These are phyloP conservation scores for Gleditsia sinensis DNA, from an alignment of 306 rosid species.

Conservation along the genomic window DNA sequence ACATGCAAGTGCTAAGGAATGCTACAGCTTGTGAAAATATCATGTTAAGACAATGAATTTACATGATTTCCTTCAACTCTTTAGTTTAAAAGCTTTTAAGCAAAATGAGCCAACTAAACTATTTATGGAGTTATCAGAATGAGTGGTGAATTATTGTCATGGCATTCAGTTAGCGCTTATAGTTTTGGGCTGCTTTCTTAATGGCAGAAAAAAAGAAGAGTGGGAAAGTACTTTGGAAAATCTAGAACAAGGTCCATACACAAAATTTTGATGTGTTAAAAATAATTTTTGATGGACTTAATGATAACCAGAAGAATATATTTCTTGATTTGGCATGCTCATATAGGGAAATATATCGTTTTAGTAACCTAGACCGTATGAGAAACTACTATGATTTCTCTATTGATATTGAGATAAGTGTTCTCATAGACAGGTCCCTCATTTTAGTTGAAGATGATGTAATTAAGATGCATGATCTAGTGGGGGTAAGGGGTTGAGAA, in stretches of 20 bases:
- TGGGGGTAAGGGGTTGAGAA: too few relatives aligned
- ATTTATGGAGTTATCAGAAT: too few relatives aligned
- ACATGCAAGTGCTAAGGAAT: too few relatives aligned
- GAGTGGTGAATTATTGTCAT: background rate
- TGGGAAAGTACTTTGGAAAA: background rate
- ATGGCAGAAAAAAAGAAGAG: background rate
- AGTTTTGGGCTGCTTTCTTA: constrained; percentile 8
- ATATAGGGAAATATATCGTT: background rate
- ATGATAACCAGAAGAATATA: too few relatives aligned
- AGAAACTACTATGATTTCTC: background rate
- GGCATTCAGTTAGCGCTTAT: constrained; percentile 20
- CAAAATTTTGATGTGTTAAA: background rate
- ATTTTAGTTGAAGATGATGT: background rate
- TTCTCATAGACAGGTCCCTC: background rate
- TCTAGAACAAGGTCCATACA: background rate
- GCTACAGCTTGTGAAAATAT: too few relatives aligned
- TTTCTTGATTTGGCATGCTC: background rate
- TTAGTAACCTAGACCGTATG: too few relatives aligned
- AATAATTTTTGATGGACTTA: constrained; percentile 16
- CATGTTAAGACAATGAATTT: too few relatives aligned
- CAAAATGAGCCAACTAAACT: too few relatives aligned
- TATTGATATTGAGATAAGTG: background rate
- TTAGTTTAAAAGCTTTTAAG: too few relatives aligned
- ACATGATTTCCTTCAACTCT: too few relatives aligned
- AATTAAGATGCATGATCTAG: too few relatives aligned